Percentiles rank a stretch among this genome's conserved stretches.
Evolutionary conservation across 169 alveolate species (phyloP).

Genomic region (Theileria luwenshuni): DNA sequence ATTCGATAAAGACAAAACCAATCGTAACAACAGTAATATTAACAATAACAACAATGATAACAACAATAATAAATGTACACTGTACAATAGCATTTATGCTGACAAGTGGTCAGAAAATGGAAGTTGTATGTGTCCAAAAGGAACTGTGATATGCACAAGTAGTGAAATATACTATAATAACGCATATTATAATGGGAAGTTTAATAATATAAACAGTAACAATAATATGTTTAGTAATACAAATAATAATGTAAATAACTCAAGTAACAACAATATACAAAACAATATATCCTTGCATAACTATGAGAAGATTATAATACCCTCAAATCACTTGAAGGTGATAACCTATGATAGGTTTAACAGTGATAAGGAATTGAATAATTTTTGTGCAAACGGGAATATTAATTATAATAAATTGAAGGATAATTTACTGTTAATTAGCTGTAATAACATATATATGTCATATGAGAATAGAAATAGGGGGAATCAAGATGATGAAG

Average conservation of each 20-base stretch:
- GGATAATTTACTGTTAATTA: conserved; percentile 23
- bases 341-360: conserved; percentile 37
- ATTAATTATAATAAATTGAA: neutral
- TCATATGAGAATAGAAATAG: neutral
- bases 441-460: conserved; percentile 30
- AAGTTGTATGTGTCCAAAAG: conserved; percentile 48
- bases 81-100: neutral
- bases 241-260: neutral
- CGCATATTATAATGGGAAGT: neutral
- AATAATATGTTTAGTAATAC: conserved; percentile 16
- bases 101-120: conserved; percentile 47
- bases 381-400: conserved; percentile 56
- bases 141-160: conserved; percentile 40
- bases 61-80: neutral
- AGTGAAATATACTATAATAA: conserved; percentile 30
- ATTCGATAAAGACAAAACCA: neutral
- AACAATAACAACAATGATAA: neutral
- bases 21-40: conserved; percentile 16
- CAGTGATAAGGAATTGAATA: conserved; percentile 23
- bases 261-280: neutral
- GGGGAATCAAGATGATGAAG: too few relatives aligned
- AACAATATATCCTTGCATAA: neutral
- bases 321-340: conserved; percentile 23
- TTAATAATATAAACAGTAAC: neutral
- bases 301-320: conserved; percentile 42